Percentiles rank a stretch among this genome's conserved stretches.
phyloP scores from a whole-genome alignment of 1,139 yeast genomes.

The Geotrichum phurueaensis region DNA sequence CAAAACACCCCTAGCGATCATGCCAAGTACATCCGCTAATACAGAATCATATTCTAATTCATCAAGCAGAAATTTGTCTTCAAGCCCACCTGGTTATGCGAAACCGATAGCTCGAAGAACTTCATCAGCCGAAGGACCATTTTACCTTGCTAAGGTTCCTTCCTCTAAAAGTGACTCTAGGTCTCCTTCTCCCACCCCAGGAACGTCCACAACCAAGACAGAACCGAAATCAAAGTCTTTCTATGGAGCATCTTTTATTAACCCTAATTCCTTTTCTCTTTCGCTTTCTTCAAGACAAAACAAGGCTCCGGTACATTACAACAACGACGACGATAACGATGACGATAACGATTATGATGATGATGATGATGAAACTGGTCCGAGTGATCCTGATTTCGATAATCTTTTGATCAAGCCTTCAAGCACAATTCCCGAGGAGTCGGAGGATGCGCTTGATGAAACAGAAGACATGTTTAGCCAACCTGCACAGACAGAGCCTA shows the following conservation, averaged over 20 bases:
- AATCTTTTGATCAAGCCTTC: not conserved
- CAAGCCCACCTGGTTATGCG: not conserved
- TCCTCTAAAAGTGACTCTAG: slow-evolving; percentile 2
- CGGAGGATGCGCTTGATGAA: not conserved
- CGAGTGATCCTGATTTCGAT: not conserved
- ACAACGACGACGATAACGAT: not conserved
- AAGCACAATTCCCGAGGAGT: not conserved
- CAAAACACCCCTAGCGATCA: not conserved
- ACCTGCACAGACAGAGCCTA: not conserved
- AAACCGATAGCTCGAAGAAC: not conserved
- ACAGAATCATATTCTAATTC: not conserved
- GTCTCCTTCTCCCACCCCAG: slow-evolving; percentile 9
- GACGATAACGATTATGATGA: slow-evolving; percentile 3
- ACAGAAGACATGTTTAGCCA: not conserved
- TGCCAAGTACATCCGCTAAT: not conserved
- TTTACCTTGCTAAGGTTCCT: not conserved
- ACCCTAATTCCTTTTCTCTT: slow-evolving; percentile 12
- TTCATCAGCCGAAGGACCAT: not conserved
- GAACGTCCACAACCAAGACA: not conserved
- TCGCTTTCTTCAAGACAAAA: slow-evolving; percentile 11
- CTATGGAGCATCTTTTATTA: slow-evolving; percentile 10
- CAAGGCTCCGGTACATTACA: not conserved
- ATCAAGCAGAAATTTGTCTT: not conserved
- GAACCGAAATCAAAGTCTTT: slow-evolving; percentile 1
- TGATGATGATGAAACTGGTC: not conserved